Evolutionary conservation across 1,284 basidiomycete species (phyloP).

Genomic region (Pseudozyma sp.): DNA sequence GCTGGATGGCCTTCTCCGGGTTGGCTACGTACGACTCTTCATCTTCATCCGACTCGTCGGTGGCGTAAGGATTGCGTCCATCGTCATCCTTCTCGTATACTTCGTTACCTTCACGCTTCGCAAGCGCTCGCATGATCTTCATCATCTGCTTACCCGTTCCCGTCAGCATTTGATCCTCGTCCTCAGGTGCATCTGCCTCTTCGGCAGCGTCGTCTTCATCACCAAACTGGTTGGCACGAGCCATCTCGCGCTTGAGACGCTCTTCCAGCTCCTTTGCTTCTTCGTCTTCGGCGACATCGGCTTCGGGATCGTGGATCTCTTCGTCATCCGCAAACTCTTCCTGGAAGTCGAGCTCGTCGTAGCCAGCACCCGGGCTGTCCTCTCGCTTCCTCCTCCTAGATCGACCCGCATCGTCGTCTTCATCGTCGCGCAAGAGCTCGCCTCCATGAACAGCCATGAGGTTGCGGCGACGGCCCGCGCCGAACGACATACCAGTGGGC

Average conservation of each 20-base stretch:
- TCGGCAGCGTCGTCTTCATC: conserved; percentile 55
- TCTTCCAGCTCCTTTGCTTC: conserved; percentile 67
- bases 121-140: conserved; percentile 68
- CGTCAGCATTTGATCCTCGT: conserved; percentile 60
- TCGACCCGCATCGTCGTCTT: conserved; percentile 42
- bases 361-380: conserved; percentile 45
- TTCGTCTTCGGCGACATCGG: conserved; percentile 57
- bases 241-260: conserved; percentile 67
- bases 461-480: conserved; percentile 48
- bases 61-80: conserved; percentile 63
- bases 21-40: conserved; percentile 65
- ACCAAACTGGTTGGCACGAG: conserved; percentile 59
- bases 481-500: conserved; percentile 47
- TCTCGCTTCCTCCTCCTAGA: conserved; percentile 34
- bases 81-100: conserved; percentile 67
- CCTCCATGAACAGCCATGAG: conserved; percentile 55
- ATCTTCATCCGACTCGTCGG: conserved; percentile 65
- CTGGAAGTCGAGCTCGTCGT: conserved; percentile 66
- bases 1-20: conserved; percentile 65
- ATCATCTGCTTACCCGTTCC: conserved; percentile 68
- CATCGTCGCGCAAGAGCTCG: conserved; percentile 47
- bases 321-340: conserved; percentile 68
- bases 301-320: conserved; percentile 50
- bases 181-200: conserved; percentile 46
- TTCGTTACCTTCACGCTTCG: conserved; percentile 63